Base-by-base conservation (phyloP, 179 eudicot species). In the Nepenthes alata region DNA sequence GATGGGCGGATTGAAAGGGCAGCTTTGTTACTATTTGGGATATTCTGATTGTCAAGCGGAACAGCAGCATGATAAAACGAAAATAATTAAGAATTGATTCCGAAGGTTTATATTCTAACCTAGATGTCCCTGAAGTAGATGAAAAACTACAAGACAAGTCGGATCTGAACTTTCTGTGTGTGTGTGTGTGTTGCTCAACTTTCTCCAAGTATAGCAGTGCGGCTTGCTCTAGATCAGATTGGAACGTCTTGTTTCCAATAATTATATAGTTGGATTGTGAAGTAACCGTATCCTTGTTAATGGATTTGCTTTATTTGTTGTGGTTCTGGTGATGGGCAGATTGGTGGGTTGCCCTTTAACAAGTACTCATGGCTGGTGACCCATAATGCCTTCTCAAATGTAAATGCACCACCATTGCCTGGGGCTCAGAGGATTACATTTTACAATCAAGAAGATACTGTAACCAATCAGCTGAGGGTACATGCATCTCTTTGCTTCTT, bases 391-490 rank as follows among this genome's bases (percentile, higher is more conserved):
- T 93, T 93, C 72, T 89, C 98, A 11, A 93, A 90, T 72, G 97
- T 83, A 15, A 91, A 93, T 77, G 93, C 93, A 0, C 95, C 98
- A 2, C 72, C 65, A 11, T 69, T 87, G 67, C 70, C 94, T 0
- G 98, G 98, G 49, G 75, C 76, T 68, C 90, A 87, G 72, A 83
- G 98, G 69, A 64, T 90, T 64, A 93, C 98, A 63, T 83, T 93
- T 68, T 93, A 93, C 78, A 93, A 93, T 75, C 98, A 93, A 71
- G 98, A 93, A 74, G 98, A 90, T 69, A 71, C 95, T 47, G 97
- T 93, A 56, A 76, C 95, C 47, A 93, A 93, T 71, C 98, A 93
- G 68, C 78, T 93, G 69, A 75, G 76, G 65, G 98, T 90, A 87
- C 61, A 79, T 48, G 58, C 35, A 55, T 1, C 11, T 53, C 34